phyloP scores from a whole-genome alignment of 805 yeast species.

The Blastobotrys peoriensis region DNA sequence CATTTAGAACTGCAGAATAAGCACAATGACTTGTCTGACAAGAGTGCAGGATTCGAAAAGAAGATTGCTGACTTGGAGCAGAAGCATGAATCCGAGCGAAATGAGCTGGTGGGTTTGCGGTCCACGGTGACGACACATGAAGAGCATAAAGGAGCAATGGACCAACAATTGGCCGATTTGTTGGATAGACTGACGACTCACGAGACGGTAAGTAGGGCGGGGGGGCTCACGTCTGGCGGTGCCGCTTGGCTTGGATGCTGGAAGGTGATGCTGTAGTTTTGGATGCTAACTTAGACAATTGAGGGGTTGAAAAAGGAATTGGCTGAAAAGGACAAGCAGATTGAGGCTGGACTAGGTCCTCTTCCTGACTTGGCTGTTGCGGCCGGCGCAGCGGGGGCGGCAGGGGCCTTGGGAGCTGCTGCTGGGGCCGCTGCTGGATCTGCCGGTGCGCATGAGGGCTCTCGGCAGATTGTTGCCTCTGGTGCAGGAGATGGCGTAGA shows the following conservation, averaged over 20 bases:
- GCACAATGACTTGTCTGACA: neutral
- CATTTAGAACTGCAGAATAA: conserved; percentile 2
- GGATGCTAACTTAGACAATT: conserved; percentile 4
- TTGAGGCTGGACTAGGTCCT: neutral
- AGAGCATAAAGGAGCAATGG: neutral
- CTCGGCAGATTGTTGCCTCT: no score
- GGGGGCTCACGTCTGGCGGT: no score
- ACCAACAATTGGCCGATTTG: neutral
- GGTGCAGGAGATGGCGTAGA: conserved; percentile 11
- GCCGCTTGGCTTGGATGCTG: no score
- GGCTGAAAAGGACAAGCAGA: conserved; percentile 5
- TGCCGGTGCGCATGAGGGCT: no score
- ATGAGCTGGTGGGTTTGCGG: neutral
- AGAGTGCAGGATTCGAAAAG: neutral
- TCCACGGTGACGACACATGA: neutral
- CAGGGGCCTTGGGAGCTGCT: no score
- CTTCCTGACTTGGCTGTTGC: no score
- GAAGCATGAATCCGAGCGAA: neutral
- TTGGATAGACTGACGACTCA: neutral
- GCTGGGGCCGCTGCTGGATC: no score
- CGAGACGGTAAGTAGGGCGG: neutral
- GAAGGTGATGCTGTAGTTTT: no score
- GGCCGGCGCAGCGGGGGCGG: no score
- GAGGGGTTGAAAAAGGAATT: conserved; percentile 1
- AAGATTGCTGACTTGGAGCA: neutral